Evolutionary conservation across 2,329 filamentous ascomycete genomes (phyloP).

Genomic region (Trichoderma breve): DNA sequence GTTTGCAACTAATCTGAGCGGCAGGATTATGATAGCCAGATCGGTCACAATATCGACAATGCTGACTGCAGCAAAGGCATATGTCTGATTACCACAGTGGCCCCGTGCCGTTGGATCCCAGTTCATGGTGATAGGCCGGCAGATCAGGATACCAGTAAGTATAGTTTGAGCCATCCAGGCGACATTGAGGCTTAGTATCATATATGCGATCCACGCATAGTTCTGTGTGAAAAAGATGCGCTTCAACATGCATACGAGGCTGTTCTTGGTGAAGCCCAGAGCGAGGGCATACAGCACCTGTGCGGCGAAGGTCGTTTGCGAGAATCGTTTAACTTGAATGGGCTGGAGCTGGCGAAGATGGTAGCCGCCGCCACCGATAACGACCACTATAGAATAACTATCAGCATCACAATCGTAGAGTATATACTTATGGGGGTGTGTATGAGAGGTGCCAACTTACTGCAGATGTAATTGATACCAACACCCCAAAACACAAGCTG

Average conservation of each 20-base stretch:
- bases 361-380: constrained; percentile 24
- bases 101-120: constrained; percentile 21
- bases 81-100: constrained; percentile 22
- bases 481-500: constrained; percentile 23
- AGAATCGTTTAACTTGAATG: constrained; percentile 16
- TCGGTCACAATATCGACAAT: constrained; percentile 26
- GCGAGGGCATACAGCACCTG: constrained; percentile 24
- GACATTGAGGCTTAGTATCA: constrained; percentile 20
- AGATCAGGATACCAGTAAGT: constrained; percentile 23
- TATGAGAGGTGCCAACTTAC: neutral
- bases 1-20: constrained; percentile 21
- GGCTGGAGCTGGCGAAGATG: constrained; percentile 21
- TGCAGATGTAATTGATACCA: constrained; percentile 21
- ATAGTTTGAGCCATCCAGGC: constrained; percentile 26
- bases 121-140: constrained; percentile 22
- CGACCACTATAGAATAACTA: constrained; percentile 20
- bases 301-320: constrained; percentile 22
- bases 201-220: constrained; percentile 21
- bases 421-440: neutral
- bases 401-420: neutral
- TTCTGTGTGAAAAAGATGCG: constrained; percentile 24
- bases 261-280: constrained; percentile 25
- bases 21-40: constrained; percentile 22
- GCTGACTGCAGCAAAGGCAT: constrained; percentile 22
- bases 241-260: constrained; percentile 26